Base-by-base conservation (phyloP, 139 green algal genomes). In the Haematococcus lacustris region DNA sequence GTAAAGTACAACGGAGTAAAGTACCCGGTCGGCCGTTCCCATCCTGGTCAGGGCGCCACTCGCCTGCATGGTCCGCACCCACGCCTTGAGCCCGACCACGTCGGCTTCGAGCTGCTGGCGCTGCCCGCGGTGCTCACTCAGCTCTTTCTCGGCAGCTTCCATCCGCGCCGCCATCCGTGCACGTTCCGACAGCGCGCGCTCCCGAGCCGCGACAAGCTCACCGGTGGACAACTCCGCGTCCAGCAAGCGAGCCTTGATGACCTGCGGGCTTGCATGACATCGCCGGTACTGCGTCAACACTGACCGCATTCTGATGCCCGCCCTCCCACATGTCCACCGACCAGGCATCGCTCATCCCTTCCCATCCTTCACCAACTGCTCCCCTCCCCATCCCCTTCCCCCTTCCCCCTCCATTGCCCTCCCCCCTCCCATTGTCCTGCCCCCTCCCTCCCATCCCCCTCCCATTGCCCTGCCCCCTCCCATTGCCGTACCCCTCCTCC, bases 61-160 rank as follows among this genome's bases (percentile, higher is more conserved):
- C 61, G 40, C 61, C 61, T 67, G 61, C 61, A 67, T 67, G 3
- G 75, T 67, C 23, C 79, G 70, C 23, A 84, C 70, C 79, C 79
- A 84, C 4, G 71, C 70, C 76, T 79, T 84, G 61, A 67, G 73
- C 25, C 79, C 79, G 1, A 81, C 75, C 33, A 84, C 28, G 75
- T 84, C 79, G 30, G 71, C 72, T 47, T 81, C 79, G 37, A 84
- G 74, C 59, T 76, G 74, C 33, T 57, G 38, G 1, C 78, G 53
- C 50, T 73, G 43, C 28, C 68, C 78, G 73, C 64, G 75, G 70
- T 68, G 66, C 75, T 78, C 66, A 28, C 38, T 37, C 37, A 73
- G 34, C 63, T 77, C 73, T 37, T 80, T 71, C 38, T 85, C 73
- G 63, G 79, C 53, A 1, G n/a, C 71, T n/a, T 75, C 23, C 64